phyloP scores from a whole-genome alignment of 305 asterid species.

The Petunia hybrid region DNA sequence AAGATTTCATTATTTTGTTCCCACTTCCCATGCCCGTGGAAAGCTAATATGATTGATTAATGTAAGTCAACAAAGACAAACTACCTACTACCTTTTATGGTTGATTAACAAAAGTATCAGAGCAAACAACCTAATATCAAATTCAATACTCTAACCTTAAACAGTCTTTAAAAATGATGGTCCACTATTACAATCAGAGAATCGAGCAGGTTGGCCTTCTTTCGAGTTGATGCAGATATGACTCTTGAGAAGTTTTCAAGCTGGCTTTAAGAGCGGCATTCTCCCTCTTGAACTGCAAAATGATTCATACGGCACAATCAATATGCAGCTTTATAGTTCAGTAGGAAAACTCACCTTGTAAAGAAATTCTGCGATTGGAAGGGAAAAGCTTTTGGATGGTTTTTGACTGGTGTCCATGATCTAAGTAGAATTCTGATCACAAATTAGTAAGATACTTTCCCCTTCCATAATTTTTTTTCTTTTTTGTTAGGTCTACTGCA shows the following conservation, averaged over 20 bases:
- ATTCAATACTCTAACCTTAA: background rate
- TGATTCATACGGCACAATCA: slow-evolving; percentile 26
- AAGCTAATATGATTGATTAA: background rate
- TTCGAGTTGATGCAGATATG: slow-evolving; percentile 29
- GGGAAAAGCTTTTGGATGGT: slow-evolving; percentile 11
- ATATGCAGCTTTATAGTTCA: slow-evolving; percentile 4
- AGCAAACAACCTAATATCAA: slow-evolving; percentile 18
- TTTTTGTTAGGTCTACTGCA: background rate
- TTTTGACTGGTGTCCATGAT: slow-evolving; percentile 14
- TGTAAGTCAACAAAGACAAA: background rate
- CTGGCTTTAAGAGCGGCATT: slow-evolving; percentile 37
- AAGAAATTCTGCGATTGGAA: background rate
- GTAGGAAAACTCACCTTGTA: background rate
- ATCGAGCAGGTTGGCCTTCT: slow-evolving; percentile 11
- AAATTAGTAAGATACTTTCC: background rate
- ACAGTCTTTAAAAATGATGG: slow-evolving; percentile 25
- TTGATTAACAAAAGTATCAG: background rate
- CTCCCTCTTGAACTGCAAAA: slow-evolving; percentile 38
- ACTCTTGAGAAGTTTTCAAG: slow-evolving; percentile 34
- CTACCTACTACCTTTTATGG: background rate
- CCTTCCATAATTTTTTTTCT: background rate
- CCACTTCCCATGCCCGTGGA: background rate
- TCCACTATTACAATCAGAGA: slow-evolving; percentile 20
- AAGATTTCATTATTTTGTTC: too few species aligned
- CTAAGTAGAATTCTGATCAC: background rate